Conservation (phyloP, 768 basidiomycete genomes). For the Pisolithus orientalis region DNA sequence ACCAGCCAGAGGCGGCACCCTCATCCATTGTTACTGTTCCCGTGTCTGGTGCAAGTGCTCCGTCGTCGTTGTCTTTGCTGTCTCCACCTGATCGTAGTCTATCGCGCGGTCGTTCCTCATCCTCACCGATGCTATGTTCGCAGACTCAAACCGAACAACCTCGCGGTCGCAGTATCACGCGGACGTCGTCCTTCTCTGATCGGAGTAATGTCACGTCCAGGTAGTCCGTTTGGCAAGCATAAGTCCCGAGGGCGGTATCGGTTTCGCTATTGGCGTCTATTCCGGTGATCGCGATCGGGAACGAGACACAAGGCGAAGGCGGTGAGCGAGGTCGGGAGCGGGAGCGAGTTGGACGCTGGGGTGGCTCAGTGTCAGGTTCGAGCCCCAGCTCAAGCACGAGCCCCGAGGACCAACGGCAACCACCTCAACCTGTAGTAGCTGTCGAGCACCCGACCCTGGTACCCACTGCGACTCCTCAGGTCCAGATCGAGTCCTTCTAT, state of each 20-base stretch:
- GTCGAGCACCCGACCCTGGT: background rate
- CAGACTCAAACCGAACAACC: slow-evolving; percentile 24
- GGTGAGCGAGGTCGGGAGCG: slow-evolving; percentile 27
- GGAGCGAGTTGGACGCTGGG: slow-evolving; percentile 19
- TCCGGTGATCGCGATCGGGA: slow-evolving; percentile 31
- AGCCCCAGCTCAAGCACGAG: slow-evolving; percentile 32
- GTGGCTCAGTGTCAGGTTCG: slow-evolving; percentile 23
- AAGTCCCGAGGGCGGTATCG: slow-evolving; percentile 32
- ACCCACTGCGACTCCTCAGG: background rate
- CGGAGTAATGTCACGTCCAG: slow-evolving; percentile 34
- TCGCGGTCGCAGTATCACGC: slow-evolving; percentile 51
- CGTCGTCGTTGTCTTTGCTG: slow-evolving; percentile 17
- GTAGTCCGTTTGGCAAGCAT: slow-evolving; percentile 33
- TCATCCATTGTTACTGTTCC: slow-evolving; percentile 3
- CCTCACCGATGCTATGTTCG: slow-evolving; percentile 28
- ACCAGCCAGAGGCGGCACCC: slow-evolving; percentile 9
- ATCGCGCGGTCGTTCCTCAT: slow-evolving; percentile 24
- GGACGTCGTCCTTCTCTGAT: slow-evolving; percentile 52
- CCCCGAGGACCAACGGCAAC: slow-evolving; percentile 17
- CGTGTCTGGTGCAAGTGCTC: slow-evolving; percentile 8
- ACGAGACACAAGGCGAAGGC: slow-evolving; percentile 21
- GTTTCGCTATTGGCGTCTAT: slow-evolving; percentile 27
- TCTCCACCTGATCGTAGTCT: slow-evolving; percentile 20
- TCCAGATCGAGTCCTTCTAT: slow-evolving; percentile 8
- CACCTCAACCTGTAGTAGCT: background rate